Conservation (phyloP, 192 early-diverging fungal genomes). For the Linnemannia exigua region DNA sequence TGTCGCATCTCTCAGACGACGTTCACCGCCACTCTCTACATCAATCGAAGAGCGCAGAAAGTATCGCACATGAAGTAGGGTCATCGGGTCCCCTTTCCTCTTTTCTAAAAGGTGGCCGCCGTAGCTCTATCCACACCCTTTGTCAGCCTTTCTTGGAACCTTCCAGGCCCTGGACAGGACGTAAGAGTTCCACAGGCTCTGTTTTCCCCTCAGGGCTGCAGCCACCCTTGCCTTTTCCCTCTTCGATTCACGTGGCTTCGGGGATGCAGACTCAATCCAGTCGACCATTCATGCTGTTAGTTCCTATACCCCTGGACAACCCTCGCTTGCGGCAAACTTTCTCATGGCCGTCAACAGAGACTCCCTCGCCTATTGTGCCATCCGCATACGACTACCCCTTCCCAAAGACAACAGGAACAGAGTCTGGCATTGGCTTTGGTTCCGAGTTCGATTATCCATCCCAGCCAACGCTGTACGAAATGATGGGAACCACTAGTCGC, state of each 20-base stretch:
- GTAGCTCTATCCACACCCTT: neutral
- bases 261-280: neutral
- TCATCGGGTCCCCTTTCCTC: neutral
- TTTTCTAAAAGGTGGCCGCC: neutral
- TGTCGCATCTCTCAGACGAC: neutral
- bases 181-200: neutral
- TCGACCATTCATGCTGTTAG: slow-evolving; percentile 36
- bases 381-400: neutral
- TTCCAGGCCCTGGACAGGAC: neutral
- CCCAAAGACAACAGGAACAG: neutral
- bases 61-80: neutral
- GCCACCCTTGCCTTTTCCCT: neutral
- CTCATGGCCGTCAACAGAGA: slow-evolving; percentile 34
- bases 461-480: neutral
- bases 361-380: slow-evolving; percentile 3
- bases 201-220: neutral
- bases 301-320: slow-evolving; percentile 27
- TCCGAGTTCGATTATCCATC: slow-evolving; percentile 26
- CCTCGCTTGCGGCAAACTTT: slow-evolving; percentile 34
- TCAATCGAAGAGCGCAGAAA: neutral
- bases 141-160: neutral
- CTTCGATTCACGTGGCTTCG: neutral
- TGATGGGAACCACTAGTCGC: neutral
- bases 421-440: neutral
- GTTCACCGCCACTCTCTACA: neutral